phyloP scores from a whole-genome alignment of 768 basidiomycete species.

The Tulasnella sp. region DNA sequence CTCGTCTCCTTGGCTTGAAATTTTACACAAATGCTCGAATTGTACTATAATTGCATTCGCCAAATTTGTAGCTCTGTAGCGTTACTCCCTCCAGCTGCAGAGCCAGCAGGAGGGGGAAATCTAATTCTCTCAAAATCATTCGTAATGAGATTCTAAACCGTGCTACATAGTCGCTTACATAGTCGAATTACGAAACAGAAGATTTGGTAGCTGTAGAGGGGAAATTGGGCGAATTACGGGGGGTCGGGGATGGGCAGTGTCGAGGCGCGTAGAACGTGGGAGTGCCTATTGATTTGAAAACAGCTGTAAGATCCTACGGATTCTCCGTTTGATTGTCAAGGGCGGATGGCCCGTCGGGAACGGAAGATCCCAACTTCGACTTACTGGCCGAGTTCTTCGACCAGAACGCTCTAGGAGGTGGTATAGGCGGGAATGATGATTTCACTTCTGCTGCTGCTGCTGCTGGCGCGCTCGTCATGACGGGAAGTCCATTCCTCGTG shows the following conservation, averaged over 20 bases:
- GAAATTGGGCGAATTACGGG: background rate
- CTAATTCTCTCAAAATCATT: background rate
- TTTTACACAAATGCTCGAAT: too few relatives aligned
- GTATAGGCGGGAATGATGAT: slow-evolving; percentile 5
- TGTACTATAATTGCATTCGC: too few relatives aligned
- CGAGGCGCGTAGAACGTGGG: too few relatives aligned
- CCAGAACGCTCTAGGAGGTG: background rate
- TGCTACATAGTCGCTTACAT: background rate
- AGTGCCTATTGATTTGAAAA: too few relatives aligned
- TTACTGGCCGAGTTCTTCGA: background rate
- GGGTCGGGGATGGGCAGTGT: background rate
- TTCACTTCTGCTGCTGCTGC: background rate
- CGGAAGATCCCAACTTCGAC: background rate
- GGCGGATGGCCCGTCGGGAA: background rate
- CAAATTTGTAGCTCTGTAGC: background rate
- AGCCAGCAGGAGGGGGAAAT: background rate
- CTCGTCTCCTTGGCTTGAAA: too few relatives aligned
- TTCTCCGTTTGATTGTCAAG: background rate
- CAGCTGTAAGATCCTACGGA: background rate
- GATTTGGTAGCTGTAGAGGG: background rate
- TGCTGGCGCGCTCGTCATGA: slow-evolving; percentile 5
- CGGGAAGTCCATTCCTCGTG: background rate
- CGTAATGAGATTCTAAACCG: background rate
- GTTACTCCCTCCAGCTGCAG: background rate
- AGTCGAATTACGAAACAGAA: too few relatives aligned